phyloP scores from a whole-genome alignment of 257 asterid species.

The Echites panduratus region DNA sequence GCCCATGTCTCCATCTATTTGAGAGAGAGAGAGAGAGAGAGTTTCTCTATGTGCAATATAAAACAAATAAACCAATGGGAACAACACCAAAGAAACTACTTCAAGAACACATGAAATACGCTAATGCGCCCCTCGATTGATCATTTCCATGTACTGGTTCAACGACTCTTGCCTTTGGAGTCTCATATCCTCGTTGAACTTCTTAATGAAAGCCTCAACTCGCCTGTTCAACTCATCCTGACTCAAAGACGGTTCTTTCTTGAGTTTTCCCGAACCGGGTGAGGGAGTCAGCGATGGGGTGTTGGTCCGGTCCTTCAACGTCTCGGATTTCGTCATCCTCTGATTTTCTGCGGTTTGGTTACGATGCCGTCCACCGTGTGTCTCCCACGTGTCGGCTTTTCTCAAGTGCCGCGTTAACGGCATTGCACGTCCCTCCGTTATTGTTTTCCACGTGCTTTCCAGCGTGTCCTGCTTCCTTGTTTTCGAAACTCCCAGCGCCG shows the following conservation, averaged over 20 bases:
- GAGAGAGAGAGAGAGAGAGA: conserved; percentile 15
- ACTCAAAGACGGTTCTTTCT: conserved; percentile 56
- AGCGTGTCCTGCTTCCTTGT: conserved; percentile 62
- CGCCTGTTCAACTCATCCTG: conserved; percentile 68
- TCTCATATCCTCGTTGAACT: conserved; percentile 83
- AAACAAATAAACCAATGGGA: not conserved
- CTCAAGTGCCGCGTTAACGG: conserved; percentile 64
- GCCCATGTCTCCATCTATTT: not conserved
- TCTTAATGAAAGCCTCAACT: conserved; percentile 78
- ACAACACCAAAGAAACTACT: not conserved
- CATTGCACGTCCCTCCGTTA: conserved; percentile 71
- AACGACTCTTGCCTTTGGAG: conserved; percentile 70
- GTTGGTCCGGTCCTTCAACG: conserved; percentile 35
- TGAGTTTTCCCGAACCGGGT: conserved; percentile 39
- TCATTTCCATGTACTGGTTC: conserved; percentile 50
- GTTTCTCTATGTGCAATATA: conserved; percentile 9
- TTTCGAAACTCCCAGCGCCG: conserved; percentile 52
- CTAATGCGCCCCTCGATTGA: conserved; percentile 37
- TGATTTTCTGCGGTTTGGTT: conserved; percentile 21
- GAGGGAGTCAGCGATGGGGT: conserved; percentile 18
- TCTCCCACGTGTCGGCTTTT: conserved; percentile 80
- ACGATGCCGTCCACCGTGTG: conserved; percentile 23
- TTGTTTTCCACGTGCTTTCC: conserved; percentile 81
- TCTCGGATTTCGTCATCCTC: conserved; percentile 55
- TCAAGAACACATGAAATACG: not conserved